Conservation (phyloP, 331 rosid species). For the Pyracantha coccinea region DNA sequence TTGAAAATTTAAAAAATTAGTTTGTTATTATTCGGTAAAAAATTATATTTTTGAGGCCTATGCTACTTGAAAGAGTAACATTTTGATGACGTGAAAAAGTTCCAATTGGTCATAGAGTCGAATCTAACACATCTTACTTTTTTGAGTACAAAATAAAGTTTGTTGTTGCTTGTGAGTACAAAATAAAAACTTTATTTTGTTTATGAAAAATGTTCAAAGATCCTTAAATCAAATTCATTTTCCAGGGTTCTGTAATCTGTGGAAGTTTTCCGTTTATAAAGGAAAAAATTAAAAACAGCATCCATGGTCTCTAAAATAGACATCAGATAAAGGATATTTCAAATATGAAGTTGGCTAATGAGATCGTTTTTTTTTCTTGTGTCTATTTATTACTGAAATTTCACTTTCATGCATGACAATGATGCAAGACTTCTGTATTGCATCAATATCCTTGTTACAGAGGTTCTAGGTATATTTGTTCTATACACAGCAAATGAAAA, state of each 20-base stretch:
- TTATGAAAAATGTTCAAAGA: too few species aligned
- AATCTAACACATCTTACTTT: too few species aligned
- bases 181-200: too few species aligned
- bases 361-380: neutral
- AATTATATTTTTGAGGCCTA: too few species aligned
- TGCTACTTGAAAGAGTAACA: too few species aligned
- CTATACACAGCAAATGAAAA: neutral
- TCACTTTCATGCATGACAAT: neutral
- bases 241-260: neutral
- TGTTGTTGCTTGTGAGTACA: too few species aligned
- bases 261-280: neutral
- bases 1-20: too few species aligned
- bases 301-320: neutral
- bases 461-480: neutral
- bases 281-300: neutral
- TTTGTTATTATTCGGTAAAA: too few species aligned
- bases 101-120: too few species aligned
- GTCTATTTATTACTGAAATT: neutral
- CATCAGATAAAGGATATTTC: neutral
- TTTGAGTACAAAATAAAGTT: too few species aligned
- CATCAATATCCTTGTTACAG: neutral
- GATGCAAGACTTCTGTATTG: neutral
- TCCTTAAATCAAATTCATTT: neutral
- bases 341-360: neutral
- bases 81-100: too few species aligned